Evolutionary conservation across 2,329 filamentous ascomycete genomes (phyloP).

Genomic region (Aspergillus brunneoviolaceus): DNA sequence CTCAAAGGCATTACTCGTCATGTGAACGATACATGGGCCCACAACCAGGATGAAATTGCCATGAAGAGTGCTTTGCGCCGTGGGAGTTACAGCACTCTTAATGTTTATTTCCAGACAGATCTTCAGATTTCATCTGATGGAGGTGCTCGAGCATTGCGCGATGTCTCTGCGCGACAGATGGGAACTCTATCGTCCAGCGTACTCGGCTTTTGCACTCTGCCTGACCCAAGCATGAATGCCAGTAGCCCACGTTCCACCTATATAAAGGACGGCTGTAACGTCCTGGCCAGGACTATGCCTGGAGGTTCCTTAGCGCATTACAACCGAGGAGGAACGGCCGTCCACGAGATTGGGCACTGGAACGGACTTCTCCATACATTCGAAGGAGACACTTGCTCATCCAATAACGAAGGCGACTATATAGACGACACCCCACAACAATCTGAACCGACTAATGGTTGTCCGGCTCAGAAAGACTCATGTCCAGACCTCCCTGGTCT

Average conservation of each 20-base stretch:
- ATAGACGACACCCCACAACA: slow-evolving; percentile 48
- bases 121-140: slow-evolving; percentile 36
- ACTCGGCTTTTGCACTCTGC: slow-evolving; percentile 57
- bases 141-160: slow-evolving; percentile 20
- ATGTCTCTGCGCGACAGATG: slow-evolving; percentile 28
- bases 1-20: slow-evolving; percentile 52
- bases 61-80: slow-evolving; percentile 56
- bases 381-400: slow-evolving; percentile 39
- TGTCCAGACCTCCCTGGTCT: slow-evolving; percentile 48
- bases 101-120: slow-evolving; percentile 61
- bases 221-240: slow-evolving; percentile 41
- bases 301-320: slow-evolving; percentile 52
- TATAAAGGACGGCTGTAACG: slow-evolving; percentile 56
- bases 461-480: slow-evolving; percentile 52
- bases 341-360: slow-evolving; percentile 51
- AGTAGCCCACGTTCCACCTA: slow-evolving; percentile 43
- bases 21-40: slow-evolving; percentile 57
- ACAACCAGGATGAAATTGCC: slow-evolving; percentile 46
- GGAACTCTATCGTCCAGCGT: slow-evolving; percentile 32
- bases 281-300: slow-evolving; percentile 59
- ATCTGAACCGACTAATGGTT: slow-evolving; percentile 59
- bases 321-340: slow-evolving; percentile 46
- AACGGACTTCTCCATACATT: slow-evolving; percentile 49
- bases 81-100: slow-evolving; percentile 55
- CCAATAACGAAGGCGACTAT: slow-evolving; percentile 41